Evolutionary conservation across 768 basidiomycete species (phyloP), one percentile per base, ranked within the genome.

Genomic region (Leccinum arenicola): DNA sequence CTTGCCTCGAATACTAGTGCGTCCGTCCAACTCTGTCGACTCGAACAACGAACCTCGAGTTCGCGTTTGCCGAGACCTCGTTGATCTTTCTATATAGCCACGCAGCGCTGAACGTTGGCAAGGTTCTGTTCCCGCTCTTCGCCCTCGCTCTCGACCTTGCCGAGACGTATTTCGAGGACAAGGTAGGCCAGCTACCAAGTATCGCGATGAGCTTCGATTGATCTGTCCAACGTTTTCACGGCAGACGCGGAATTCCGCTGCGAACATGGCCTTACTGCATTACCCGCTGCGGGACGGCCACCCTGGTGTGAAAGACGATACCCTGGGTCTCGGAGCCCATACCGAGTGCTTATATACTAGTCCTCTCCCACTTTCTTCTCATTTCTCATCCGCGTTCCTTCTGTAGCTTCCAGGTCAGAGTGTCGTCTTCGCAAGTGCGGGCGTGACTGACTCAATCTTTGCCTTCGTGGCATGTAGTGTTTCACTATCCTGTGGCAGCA

Each of bases 401-500:
- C 3, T 27, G 2, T 57, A 82, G 81, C 60, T 80, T 74, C 55
- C 77, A 82, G 74, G 80, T 78, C 56, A 52, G 71, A 19, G 10
- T 11, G 8, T 31, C 29, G 12, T 6, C 23, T 1, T 25, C 6
- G 7, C 43, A 10, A 9, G 4, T 14, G 10, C n/a, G 4, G 17
- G 31, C 14, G 45, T 33, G 7, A 45, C 23, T 61, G 52, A 61
- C n/a, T n/a, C 6, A 1, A 31, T 8, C 6, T 31, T 15, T 40
- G 2, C 33, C 10, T 40, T 60, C 14, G 3, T 45, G n/a, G n/a
- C 6, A 11, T 45, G 4, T 56, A 93, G 87, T 91, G 89, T 69
- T 93, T 95, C 71, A 94, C 93, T 0, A 89, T 96, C 36, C 81
- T 97, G 2, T 91, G 87, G 83, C 87, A 93, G 77, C 83, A 91